Evolutionary conservation across 805 yeast species (phyloP), one percentile per base, ranked within the genome.

Genomic region (Candida coquimbonensis): DNA sequence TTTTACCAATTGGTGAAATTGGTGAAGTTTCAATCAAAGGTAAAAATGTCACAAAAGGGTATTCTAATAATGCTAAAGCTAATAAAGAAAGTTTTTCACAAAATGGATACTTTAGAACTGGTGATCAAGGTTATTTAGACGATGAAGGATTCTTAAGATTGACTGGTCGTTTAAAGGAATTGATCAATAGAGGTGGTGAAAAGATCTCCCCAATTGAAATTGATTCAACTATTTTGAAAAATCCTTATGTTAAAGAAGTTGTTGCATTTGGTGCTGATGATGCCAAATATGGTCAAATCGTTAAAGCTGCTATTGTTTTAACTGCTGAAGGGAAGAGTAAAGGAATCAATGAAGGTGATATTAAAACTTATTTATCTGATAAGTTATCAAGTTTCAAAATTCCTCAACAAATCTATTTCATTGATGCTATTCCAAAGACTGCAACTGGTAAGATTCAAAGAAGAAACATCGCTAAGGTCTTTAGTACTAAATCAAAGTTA

Each of bases 401-500:
- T 12, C 89, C 90, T 1, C 65, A 60, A 16, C 72, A 69, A 62
- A 67, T 80, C 39, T 79, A 68, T 59, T 75, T 83, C 56, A 78
- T 81, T 9, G 75, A 80, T 14, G 67, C 69, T 25, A 69, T 83
- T 62, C 89, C 89, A 51, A 83, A 83, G 69, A 81, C 87, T 3
- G 83, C 90, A 7, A 83, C 90, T 1, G 90, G 89, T 25, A 83
- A 83, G 68, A 78, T 83, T 46, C 88, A 83, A 65, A 71, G 90
- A 57, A 68, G 86, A 52, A 72, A 70, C 50, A 77, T 82, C 54
- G 83, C 83, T 6, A 68, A 67, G 47, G 72, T 76, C n/a, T 73
- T 76, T 54, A 65, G 69, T 0, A 45, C 66, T 39, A 67, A 70
- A 61, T 40, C 63, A 7, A 59, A 59, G 47, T 42, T 59, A 29